These are phyloP conservation scores for Phylloporus sp. DNA, from an alignment of 1,284 basidiomycete species.

Conservation along the genomic window DNA sequence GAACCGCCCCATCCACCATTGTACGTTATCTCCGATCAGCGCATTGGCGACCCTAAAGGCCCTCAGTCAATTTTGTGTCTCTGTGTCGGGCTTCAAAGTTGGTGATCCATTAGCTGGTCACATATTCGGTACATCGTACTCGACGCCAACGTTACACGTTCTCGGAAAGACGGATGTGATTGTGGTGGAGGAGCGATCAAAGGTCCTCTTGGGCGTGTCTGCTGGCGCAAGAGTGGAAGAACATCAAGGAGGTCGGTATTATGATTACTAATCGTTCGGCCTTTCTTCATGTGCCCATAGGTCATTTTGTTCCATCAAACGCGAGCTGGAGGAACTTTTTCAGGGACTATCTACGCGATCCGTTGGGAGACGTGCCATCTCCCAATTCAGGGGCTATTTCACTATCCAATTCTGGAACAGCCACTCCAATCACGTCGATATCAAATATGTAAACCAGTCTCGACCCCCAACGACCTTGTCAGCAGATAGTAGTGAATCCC, in stretches of 20 bases:
- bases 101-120: constrained; percentile 56
- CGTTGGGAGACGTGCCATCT: constrained; percentile 31
- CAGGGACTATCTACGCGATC: constrained; percentile 56
- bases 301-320: constrained; percentile 83
- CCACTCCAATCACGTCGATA: constrained; percentile 24
- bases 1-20: constrained; percentile 72
- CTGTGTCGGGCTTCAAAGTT: constrained; percentile 74
- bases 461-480: not conserved
- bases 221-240: constrained; percentile 68
- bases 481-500: not conserved
- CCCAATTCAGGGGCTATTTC: constrained; percentile 25
- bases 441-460: constrained; percentile 12
- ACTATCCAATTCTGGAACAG: constrained; percentile 30
- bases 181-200: constrained; percentile 69
- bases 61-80: constrained; percentile 71
- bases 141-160: constrained; percentile 83
- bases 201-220: constrained; percentile 67
- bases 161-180: constrained; percentile 84
- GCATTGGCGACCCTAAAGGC: not conserved
- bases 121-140: constrained; percentile 65
- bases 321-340: constrained; percentile 79
- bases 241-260: constrained; percentile 73
- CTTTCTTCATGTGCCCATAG: constrained; percentile 45
- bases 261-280: not conserved
- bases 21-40: constrained; percentile 49